Evolutionary conservation across 2,329 filamentous ascomycete species (phyloP), one percentile per base, ranked within the genome.

Genomic region (Nigrospora osmanthi): DNA sequence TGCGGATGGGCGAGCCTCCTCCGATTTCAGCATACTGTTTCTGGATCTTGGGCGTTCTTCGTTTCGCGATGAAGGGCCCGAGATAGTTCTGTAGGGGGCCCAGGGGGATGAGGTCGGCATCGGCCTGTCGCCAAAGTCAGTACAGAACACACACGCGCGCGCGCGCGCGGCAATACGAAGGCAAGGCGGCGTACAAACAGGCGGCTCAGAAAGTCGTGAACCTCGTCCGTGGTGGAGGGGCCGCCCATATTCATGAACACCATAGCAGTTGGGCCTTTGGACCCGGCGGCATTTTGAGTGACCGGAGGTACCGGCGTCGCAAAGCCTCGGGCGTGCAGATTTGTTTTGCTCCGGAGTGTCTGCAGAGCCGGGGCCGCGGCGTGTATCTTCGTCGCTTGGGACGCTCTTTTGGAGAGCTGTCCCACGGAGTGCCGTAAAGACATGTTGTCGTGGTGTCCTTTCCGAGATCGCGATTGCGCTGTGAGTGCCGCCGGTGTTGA

Each of bases 211-310:
- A 97, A 98, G 65, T 85, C 81, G 56, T 85, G 83, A 33, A 98
- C 93, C 70, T 98, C 89, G 54, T 83, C 80, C 5, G 85, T 86
- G 4, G 87, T 95, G 1, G 88, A 87, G 3, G 93, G 93, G 0
- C 93, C 93, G 48, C 93, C 93, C 93, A 98, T 98, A 68, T 98
- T 98, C 70, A 98, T 80, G 60, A 98, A 96, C 13, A 98, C 93
- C 81, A 98, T 97, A 37, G 93, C 93, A 5, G 93, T 98, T 9
- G 90, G 89, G 0, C 91, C 91, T 60, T 87, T 75, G 36, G 75
- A 77, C 12, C 76, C 79, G 1, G 78, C 78, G 7, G 78, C 73
- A 75, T 89, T 76, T 63, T 94, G 88, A 0, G 87, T 90, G 17
- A 93, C 88, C 9, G 88, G 87, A 11, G 87, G 85, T 5, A 80